phyloP scores from a whole-genome alignment of 2,329 filamentous ascomycete species.

The Aotearoamyces nothofagi region DNA sequence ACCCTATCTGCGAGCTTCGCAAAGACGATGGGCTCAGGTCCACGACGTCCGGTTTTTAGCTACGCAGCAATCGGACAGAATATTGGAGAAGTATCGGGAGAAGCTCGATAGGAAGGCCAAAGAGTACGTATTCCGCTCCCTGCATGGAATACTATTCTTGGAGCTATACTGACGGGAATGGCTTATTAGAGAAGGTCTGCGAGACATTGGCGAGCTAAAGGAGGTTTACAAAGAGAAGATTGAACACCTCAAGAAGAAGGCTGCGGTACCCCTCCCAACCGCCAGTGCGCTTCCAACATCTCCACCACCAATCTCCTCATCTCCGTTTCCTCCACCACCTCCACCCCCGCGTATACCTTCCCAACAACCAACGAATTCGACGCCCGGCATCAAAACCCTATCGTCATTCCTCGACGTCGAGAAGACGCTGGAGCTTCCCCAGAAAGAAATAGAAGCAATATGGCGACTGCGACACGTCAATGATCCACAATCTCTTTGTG shows the following conservation, averaged over 20 bases:
- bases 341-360: constrained; percentile 21
- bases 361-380: constrained; percentile 7
- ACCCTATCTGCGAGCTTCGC: constrained; percentile 24
- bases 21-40: constrained; percentile 81
- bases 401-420: constrained; percentile 61
- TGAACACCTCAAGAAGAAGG: constrained; percentile 49
- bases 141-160: not conserved
- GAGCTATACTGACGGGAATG: constrained; percentile 2
- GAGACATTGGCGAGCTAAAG: constrained; percentile 61
- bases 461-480: constrained; percentile 81
- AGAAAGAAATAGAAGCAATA: constrained; percentile 70
- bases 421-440: constrained; percentile 58
- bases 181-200: constrained; percentile 36
- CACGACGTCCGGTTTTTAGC: constrained; percentile 84
- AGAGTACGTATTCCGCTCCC: constrained; percentile 26
- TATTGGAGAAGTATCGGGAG: constrained; percentile 73
- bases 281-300: constrained; percentile 14
- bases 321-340: constrained; percentile 16
- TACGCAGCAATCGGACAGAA: constrained; percentile 52
- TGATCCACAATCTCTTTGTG: constrained; percentile 65
- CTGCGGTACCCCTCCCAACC: constrained; percentile 34
- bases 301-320: constrained; percentile 16
- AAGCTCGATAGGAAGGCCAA: constrained; percentile 76
- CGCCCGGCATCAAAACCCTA: constrained; percentile 35
- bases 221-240: constrained; percentile 80